Base-by-base conservation (phyloP, 257 asterid genomes). In the Jaltomata sinuosa region DNA sequence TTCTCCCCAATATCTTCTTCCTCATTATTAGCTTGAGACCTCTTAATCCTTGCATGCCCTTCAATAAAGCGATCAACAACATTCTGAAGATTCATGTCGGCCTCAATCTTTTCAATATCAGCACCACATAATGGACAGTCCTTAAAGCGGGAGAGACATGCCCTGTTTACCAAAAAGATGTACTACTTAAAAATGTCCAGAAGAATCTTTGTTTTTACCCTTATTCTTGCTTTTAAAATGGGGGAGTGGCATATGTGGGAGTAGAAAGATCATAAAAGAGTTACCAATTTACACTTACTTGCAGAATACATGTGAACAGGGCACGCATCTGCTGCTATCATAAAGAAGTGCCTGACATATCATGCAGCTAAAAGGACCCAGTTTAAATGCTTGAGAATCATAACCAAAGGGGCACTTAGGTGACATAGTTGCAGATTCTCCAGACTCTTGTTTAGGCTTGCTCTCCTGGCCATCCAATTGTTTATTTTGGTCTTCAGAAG, bases 101-200 rank as follows among this genome's bases (percentile, higher is more conserved):
- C 96, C 85, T 93, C 99, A 86, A 94, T 90, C 93, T 94, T 95
- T 90, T 91, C 97, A 86, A 97, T 93, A 87, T 95, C 99, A 82
- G 98, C 98, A 89, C 98, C 99, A 84, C 99, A 97, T 34, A 97
- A 57, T 69, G 98, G 99, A 83, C 99, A 97, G 88, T 97, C 98
- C 87, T 93, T 94, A 74, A 94, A 94, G 81, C 93, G 94, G 68
- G 96, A 92, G 87, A 96, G 68, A 84, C 99, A 96, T 50, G 83
- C 94, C 87, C 99, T 96, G 91, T 79, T 85, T 87, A 90, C 74
- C 87, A 82, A 68, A 21, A n/a, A 40, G 80, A 25, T 72, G 36
- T 12, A 22, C n/a, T 40, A 42, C 36, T 72, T 22, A 40, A 12
- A 72, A 12, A 72, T 71, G 79, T n/a, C 79, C 79, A n/a, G 79